Conservation (phyloP, 2,329 filamentous ascomycete species). For the Sphaerulina vaccinii region DNA sequence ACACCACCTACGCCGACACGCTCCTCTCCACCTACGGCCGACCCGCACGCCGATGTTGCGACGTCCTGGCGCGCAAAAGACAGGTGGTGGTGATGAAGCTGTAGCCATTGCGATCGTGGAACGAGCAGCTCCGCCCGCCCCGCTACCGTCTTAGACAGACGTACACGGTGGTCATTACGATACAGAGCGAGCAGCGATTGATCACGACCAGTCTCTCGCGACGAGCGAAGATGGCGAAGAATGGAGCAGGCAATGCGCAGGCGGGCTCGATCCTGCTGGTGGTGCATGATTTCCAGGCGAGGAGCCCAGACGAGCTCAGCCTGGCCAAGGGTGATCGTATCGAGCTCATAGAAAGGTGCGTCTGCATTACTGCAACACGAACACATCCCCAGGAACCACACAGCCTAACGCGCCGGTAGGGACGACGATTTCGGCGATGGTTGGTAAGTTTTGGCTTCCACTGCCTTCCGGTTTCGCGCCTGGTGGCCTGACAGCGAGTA, state of each 20-base stretch:
- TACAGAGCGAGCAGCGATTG: neutral
- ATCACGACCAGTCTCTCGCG: no score
- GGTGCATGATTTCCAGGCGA: slow-evolving; percentile 84
- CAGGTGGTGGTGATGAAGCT: slow-evolving; percentile 6
- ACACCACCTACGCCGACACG: neutral
- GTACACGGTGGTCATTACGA: neutral
- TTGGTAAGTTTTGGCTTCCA: slow-evolving; percentile 24
- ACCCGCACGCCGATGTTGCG: slow-evolving; percentile 9
- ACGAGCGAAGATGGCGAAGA: slow-evolving; percentile 23
- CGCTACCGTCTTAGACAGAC: neutral
- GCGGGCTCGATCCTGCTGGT: slow-evolving; percentile 56
- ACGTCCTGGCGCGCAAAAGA: neutral
- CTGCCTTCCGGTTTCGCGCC: slow-evolving; percentile 6
- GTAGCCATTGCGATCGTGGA: slow-evolving; percentile 3
- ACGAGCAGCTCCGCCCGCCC: neutral
- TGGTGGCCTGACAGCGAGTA: slow-evolving; percentile 36
- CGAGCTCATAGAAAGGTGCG: slow-evolving; percentile 69
- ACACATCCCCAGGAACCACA: neutral
- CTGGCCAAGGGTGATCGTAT: slow-evolving; percentile 81
- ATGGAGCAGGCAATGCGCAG: slow-evolving; percentile 29
- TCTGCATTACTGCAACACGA: neutral
- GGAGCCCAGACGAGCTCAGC: slow-evolving; percentile 89
- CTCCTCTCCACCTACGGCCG: neutral
- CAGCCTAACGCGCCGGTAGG: slow-evolving; percentile 18
- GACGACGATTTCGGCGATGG: slow-evolving; percentile 88